phyloP scores from a whole-genome alignment of 2,329 filamentous ascomycete species.

The Onygenales sp. region DNA sequence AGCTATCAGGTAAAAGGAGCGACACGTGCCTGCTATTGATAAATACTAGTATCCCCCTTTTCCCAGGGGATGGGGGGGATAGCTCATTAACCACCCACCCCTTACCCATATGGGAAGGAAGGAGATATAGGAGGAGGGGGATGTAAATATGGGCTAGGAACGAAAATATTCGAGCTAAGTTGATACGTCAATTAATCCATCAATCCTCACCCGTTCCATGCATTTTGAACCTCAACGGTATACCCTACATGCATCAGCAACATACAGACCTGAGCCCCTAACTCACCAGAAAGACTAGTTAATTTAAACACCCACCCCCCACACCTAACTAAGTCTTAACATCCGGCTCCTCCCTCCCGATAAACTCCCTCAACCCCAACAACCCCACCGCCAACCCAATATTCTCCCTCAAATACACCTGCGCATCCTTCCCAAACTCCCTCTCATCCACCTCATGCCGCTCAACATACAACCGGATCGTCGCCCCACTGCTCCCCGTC shows the following conservation, averaged over 20 bases:
- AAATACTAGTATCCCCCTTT: too few species aligned
- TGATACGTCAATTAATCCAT: neutral
- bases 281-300: neutral
- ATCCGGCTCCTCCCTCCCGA: slow-evolving; percentile 86
- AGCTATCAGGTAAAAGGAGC: too few species aligned
- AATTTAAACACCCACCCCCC: neutral
- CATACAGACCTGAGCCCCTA: too few species aligned
- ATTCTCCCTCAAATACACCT: slow-evolving; percentile 87
- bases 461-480: slow-evolving; percentile 94
- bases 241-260: too few species aligned
- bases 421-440: slow-evolving; percentile 72
- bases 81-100: too few species aligned
- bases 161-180: too few species aligned
- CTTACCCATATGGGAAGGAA: too few species aligned
- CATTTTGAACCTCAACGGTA: too few species aligned
- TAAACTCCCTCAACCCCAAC: slow-evolving; percentile 86
- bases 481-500: slow-evolving; percentile 89
- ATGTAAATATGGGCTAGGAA: too few species aligned
- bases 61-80: too few species aligned
- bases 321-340: slow-evolving; percentile 66
- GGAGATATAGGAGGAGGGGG: too few species aligned
- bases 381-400: slow-evolving; percentile 76
- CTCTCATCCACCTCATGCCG: slow-evolving; percentile 77
- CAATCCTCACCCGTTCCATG: neutral
- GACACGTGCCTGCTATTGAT: too few species aligned